A percentile compares a stretch with the other conserved stretches of the same genome.
These are phyloP conservation scores for Trametes cingulata DNA, from an alignment of 768 basidiomycete genomes.

Conservation along the genomic window DNA sequence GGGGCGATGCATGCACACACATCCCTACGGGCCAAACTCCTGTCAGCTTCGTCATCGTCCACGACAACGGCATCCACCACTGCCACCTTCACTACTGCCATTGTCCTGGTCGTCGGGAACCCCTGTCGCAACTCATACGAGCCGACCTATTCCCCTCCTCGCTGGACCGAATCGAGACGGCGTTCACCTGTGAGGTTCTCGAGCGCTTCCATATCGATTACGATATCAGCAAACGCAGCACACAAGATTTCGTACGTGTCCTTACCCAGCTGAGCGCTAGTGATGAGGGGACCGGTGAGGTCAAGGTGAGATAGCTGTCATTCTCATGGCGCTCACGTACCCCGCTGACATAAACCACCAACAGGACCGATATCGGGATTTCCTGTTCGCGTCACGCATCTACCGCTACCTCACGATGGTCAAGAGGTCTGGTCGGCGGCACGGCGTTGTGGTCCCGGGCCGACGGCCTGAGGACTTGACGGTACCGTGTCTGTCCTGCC, in stretches of 20 bases:
- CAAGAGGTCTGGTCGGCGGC: background rate
- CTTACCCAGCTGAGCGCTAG: no score
- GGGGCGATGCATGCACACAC: background rate
- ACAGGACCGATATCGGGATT: background rate
- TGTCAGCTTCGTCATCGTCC: background rate
- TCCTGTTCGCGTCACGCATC: background rate
- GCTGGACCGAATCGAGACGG: background rate
- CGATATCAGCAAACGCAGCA: background rate
- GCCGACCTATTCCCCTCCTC: background rate
- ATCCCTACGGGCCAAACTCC: background rate
- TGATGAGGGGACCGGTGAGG: no score
- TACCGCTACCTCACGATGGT: background rate
- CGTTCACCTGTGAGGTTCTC: background rate
- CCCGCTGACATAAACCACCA: background rate
- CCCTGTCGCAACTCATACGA: background rate
- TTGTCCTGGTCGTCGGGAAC: background rate
- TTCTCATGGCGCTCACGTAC: no score
- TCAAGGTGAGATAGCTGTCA: no score
- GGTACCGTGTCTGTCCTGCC: background rate
- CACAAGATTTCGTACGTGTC: no score
- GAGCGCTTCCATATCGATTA: background rate
- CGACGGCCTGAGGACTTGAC: background rate
- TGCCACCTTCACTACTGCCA: background rate
- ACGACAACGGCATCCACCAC: no score
- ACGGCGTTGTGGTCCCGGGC: background rate